phyloP scores from a whole-genome alignment of 768 basidiomycete species.

The Mycena amicta region DNA sequence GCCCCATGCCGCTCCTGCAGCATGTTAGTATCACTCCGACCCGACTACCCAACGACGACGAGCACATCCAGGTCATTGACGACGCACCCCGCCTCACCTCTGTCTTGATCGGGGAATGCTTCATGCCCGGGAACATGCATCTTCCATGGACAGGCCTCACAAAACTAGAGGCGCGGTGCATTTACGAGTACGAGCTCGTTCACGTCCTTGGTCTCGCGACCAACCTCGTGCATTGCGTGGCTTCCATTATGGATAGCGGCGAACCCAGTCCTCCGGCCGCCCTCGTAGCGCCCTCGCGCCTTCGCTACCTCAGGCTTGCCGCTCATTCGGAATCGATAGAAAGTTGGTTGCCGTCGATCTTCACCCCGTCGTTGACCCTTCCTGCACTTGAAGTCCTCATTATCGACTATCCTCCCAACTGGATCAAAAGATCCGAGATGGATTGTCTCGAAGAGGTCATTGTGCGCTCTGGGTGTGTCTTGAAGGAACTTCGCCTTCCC shows the following conservation, averaged over 20 bases:
- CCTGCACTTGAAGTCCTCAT: not conserved
- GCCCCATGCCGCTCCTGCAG: slow-evolving; percentile 8
- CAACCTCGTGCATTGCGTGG: not conserved
- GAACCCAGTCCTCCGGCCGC: not conserved
- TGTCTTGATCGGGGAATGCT: not conserved
- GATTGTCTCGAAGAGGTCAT: too few species aligned
- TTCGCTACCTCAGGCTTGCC: not conserved
- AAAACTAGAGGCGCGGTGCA: not conserved
- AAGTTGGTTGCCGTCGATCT: not conserved
- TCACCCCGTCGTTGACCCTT: not conserved
- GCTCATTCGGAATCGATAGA: not conserved
- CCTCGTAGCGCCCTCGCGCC: not conserved
- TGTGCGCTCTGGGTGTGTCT: too few species aligned
- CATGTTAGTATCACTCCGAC: not conserved
- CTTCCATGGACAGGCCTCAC: not conserved
- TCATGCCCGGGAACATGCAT: not conserved
- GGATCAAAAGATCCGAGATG: too few species aligned
- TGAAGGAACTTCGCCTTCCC: too few species aligned
- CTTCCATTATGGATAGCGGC: not conserved
- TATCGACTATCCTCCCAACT: too few species aligned
- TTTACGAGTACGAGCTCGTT: not conserved
- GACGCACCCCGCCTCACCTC: not conserved
- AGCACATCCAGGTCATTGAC: not conserved
- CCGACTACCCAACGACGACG: not conserved
- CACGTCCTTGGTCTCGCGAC: not conserved